These are phyloP conservation scores for Lithospermum erythrorhizon DNA, from an alignment of 257 asterid genomes.

Conservation along the genomic window DNA sequence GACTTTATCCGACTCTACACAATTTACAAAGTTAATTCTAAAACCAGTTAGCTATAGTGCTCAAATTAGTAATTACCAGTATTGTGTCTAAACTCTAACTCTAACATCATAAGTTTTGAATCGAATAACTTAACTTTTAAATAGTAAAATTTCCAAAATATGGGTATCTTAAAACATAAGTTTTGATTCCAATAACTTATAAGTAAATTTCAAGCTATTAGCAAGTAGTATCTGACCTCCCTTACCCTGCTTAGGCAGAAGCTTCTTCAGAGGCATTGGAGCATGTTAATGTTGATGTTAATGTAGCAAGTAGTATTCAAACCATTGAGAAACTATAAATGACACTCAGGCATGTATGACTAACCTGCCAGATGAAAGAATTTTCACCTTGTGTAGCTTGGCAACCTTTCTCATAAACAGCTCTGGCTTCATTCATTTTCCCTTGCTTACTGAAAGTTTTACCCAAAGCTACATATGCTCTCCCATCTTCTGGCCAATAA, in stretches of 20 bases:
- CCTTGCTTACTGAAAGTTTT: constrained; percentile 64
- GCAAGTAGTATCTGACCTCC: too few relatives aligned
- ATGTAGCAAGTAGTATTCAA: too few relatives aligned
- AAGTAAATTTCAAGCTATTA: too few relatives aligned
- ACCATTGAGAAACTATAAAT: not conserved
- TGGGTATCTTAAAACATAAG: too few relatives aligned
- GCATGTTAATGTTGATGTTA: too few relatives aligned
- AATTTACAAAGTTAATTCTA: not conserved
- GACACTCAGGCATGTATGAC: constrained; percentile 1
- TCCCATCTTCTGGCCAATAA: constrained; percentile 97
- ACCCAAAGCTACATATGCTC: constrained; percentile 86
- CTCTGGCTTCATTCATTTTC: constrained; percentile 64
- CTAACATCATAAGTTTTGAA: too few relatives aligned
- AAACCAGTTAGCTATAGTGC: not conserved
- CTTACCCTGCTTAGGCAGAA: too few relatives aligned
- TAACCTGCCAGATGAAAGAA: constrained; percentile 97
- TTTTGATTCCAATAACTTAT: too few relatives aligned
- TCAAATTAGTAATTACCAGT: not conserved
- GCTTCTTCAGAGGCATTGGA: too few relatives aligned
- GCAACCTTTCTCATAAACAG: constrained; percentile 85
- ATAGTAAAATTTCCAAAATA: not conserved
- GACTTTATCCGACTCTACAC: not conserved
- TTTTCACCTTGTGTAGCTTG: constrained; percentile 97
- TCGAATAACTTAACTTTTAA: not conserved
- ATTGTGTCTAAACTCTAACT: too few relatives aligned